Conservation (phyloP, 192 early-diverging fungal genomes). For the Lobosporangium transversale region DNA sequence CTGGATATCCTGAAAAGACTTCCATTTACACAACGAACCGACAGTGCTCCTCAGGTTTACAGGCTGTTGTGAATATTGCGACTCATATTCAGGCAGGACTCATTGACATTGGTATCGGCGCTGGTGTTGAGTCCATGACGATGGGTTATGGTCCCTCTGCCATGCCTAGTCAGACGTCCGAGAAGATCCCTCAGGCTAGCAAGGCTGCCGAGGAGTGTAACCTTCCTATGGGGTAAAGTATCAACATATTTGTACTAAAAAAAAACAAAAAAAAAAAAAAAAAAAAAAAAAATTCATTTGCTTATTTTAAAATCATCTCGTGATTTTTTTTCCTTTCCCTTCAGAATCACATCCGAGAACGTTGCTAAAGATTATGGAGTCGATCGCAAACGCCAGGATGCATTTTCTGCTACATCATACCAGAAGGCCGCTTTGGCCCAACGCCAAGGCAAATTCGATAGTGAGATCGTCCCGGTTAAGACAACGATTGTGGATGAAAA, state of each 20-base stretch:
- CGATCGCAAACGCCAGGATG: constrained; percentile 87
- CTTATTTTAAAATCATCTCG: background rate
- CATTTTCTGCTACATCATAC: constrained; percentile 87
- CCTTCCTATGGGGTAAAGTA: constrained; percentile 78
- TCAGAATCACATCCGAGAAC: constrained; percentile 89
- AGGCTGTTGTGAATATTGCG: constrained; percentile 86
- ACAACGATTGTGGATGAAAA: constrained; percentile 78
- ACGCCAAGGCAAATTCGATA: constrained; percentile 86
- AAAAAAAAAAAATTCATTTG: background rate
- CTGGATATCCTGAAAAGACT: constrained; percentile 84
- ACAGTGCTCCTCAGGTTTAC: constrained; percentile 92
- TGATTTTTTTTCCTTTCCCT: background rate
- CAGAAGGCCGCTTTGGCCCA: constrained; percentile 84
- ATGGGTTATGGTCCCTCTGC: constrained; percentile 83
- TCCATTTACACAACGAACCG: constrained; percentile 88
- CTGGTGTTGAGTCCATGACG: constrained; percentile 93
- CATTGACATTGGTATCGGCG: constrained; percentile 91
- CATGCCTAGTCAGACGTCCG: constrained; percentile 75
- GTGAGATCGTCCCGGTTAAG: constrained; percentile 89
- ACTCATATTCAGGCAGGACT: constrained; percentile 81
- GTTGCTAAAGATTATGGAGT: constrained; percentile 90
- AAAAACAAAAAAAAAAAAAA: background rate
- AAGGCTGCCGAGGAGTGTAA: constrained; percentile 80
- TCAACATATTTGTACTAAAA: background rate
- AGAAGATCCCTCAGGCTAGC: constrained; percentile 69